Evolutionary conservation across 257 asterid species (phyloP).

Genomic region (Solanum neorickii): DNA sequence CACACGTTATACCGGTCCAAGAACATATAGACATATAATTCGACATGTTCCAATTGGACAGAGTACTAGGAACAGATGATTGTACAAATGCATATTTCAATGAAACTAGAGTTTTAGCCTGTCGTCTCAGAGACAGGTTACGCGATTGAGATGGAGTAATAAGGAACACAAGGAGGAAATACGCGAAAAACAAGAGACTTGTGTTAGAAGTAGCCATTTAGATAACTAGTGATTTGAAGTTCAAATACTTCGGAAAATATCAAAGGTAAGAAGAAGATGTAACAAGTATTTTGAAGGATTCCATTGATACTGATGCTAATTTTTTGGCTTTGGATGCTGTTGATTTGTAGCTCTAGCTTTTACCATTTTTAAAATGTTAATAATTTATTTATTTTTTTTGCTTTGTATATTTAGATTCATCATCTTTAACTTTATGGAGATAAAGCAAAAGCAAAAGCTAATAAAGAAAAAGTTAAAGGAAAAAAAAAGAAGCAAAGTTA

Average conservation of each 20-base stretch:
- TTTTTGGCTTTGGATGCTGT: conserved; percentile 5
- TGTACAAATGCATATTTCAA: conserved; percentile 7
- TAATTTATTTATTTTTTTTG: neutral
- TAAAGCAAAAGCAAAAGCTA: conserved; percentile 28
- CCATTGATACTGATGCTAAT: neutral
- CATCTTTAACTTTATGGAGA: conserved; percentile 27
- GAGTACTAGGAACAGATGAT: conserved; percentile 1
- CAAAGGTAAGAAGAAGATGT: neutral
- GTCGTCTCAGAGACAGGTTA: conserved; percentile 7
- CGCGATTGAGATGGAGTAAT: conserved; percentile 1
- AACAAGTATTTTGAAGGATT: neutral
- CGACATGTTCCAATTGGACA: conserved; percentile 25
- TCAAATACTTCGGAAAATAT: neutral
- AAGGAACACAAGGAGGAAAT: conserved; percentile 6
- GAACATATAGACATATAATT: conserved; percentile 15
- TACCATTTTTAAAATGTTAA: neutral
- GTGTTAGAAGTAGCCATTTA: conserved; percentile 10
- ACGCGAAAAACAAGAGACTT: neutral
- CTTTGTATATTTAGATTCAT: conserved; percentile 14
- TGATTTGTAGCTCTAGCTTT: neutral
- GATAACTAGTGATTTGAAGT: neutral
- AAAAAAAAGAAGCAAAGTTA: conserved; percentile 1
- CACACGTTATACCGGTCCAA: conserved; percentile 29
- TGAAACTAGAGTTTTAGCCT: conserved; percentile 21
- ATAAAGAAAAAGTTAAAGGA: neutral